Evolutionary conservation across 129 eudicot species (phyloP).

Genomic region (Saposhnikovia divaricata): DNA sequence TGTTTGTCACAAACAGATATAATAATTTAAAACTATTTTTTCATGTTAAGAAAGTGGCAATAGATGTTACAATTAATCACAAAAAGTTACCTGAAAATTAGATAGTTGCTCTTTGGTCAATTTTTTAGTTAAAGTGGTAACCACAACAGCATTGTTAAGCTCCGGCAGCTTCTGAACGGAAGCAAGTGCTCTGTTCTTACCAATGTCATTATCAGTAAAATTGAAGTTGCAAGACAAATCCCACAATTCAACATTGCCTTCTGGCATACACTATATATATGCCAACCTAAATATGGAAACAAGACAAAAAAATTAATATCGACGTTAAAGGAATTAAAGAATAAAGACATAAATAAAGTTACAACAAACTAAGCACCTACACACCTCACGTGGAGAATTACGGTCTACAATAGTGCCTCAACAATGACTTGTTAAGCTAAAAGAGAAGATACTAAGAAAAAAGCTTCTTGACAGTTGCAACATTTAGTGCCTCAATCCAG

Average conservation of each 20-base stretch:
- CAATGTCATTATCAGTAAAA: conserved; percentile 75
- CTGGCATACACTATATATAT: too few species aligned
- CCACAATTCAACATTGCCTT: conserved; percentile 84
- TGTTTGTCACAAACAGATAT: not conserved
- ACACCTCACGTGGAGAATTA: too few species aligned
- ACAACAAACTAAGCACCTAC: too few species aligned
- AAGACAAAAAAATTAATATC: too few species aligned
- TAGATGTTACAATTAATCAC: not conserved
- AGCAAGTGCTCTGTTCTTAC: conserved; percentile 86
- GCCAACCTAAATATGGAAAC: too few species aligned
- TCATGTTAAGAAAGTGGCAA: not conserved
- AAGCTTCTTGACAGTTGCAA: too few species aligned
- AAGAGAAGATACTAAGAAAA: too few species aligned
- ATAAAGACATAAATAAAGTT: too few species aligned
- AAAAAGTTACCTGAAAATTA: conserved; percentile 57
- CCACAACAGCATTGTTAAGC: conserved; percentile 86
- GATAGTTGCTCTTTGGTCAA: conserved; percentile 76
- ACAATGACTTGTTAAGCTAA: too few species aligned
- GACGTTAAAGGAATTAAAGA: too few species aligned
- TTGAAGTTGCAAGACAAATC: conserved; percentile 85
- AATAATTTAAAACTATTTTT: not conserved
- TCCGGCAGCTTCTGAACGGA: conserved; percentile 90
- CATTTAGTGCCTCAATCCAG: too few species aligned
- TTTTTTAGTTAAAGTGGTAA: conserved; percentile 59
- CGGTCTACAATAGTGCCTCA: too few species aligned